Conservation (phyloP, 192 early-diverging fungal genomes). For the Polychytrium aggregatum region DNA sequence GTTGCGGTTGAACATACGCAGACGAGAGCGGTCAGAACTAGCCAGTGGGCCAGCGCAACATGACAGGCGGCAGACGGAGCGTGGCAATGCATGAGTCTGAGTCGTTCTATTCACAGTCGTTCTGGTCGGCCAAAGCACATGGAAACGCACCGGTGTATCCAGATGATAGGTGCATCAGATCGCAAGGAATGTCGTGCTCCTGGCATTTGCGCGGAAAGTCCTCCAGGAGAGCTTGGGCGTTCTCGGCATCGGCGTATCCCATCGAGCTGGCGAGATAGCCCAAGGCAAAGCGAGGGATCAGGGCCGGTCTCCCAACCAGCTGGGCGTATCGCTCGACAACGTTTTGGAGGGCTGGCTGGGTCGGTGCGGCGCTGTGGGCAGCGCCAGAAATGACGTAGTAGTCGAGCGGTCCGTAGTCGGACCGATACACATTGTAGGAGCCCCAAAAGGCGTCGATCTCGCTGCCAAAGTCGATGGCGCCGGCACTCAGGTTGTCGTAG, state of each 20-base stretch:
- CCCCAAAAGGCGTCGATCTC: conserved; percentile 44
- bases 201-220: conserved; percentile 24
- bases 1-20: too few species aligned
- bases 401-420: conserved; percentile 24
- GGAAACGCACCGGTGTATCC: conserved; percentile 49
- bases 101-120: too few species aligned
- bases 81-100: too few species aligned
- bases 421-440: conserved; percentile 27
- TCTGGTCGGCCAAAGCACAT: too few species aligned
- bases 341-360: conserved; percentile 22
- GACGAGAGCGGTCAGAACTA: too few species aligned
- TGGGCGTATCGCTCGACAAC: conserved; percentile 24
- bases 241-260: conserved; percentile 49
- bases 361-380: too few species aligned
- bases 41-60: too few species aligned
- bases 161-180: conserved; percentile 45
- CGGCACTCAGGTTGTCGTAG: conserved; percentile 40
- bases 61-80: too few species aligned
- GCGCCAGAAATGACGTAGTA: conserved; percentile 26
- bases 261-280: conserved; percentile 51
- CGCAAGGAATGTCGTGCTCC: conserved; percentile 40
- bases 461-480: conserved; percentile 35
- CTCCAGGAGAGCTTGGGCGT: conserved; percentile 40
- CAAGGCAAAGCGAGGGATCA: conserved; percentile 37
- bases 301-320: conserved; percentile 29